phyloP scores from a whole-genome alignment of 345 rosid species.

The Eutrema japonicum region DNA sequence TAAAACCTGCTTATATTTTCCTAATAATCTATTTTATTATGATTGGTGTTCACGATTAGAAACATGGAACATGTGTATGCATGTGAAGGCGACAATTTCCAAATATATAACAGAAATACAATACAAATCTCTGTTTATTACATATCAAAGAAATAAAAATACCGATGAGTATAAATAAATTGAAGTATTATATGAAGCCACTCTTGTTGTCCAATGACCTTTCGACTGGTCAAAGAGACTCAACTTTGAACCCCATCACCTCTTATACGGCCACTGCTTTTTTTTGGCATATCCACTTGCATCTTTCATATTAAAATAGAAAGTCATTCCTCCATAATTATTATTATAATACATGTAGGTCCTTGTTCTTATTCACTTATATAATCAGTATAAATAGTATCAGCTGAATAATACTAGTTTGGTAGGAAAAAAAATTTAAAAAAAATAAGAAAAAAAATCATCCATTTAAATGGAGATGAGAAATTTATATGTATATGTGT shows the following conservation, averaged over 20 bases:
- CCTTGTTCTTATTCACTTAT: slow-evolving; percentile 17
- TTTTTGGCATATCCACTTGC: slow-evolving; percentile 42
- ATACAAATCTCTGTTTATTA: slow-evolving; percentile 18
- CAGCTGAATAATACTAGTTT: slow-evolving; percentile 1
- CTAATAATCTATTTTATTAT: neutral
- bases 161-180: neutral
- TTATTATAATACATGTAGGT: slow-evolving; percentile 40
- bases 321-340: slow-evolving; percentile 33
- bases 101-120: slow-evolving; percentile 20
- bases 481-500: neutral
- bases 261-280: slow-evolving; percentile 39
- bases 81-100: slow-evolving; percentile 40
- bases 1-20: neutral
- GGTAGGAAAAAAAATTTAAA: slow-evolving; percentile 1
- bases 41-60: slow-evolving; percentile 43
- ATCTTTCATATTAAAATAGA: slow-evolving; percentile 17
- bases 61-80: slow-evolving; percentile 44
- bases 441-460: neutral
- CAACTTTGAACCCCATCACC: slow-evolving; percentile 32
- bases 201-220: slow-evolving; percentile 35
- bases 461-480: neutral
- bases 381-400: slow-evolving; percentile 12
- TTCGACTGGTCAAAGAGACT: slow-evolving; percentile 38
- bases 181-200: slow-evolving; percentile 17
- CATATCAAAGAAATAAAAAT: slow-evolving; percentile 10